Evolutionary conservation across 768 basidiomycete genomes (phyloP), one percentile per base, ranked within the genome.

Genomic region (Mycena galericulata): DNA sequence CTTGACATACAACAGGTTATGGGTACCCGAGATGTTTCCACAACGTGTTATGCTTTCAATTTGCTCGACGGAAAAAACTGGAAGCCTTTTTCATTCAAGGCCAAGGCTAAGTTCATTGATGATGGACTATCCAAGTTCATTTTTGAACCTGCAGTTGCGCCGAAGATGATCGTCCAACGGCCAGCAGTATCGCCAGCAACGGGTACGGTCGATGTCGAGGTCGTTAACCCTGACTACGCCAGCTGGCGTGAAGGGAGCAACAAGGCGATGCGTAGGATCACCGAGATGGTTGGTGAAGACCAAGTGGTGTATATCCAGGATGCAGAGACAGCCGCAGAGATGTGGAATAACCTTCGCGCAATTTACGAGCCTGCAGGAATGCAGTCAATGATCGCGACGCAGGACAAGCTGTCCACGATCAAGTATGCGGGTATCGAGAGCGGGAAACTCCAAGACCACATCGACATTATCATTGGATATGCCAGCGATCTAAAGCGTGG

Each of bases 201-300:
- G 36, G 56, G 56, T 8, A 45, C 20, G 26, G 29, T 45, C 40
- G 56, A 58, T 15, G 14, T 34, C 11, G 56, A 29, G 41, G 18
- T 38, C 24, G 34, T 29, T 22, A 60, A 60, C 27, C 59, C 59
- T 10, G 46, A 4, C 2, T 60, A 60, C 26, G 59, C 32, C 1
- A 46, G 5, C 11, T 60, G 59, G 59, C 8, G 3, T 14, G 20
- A 49, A n/a, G 59, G 59, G 4, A 43, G 49, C 27, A 46, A 18
- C 11, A 60, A 60, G 47, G 49, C 59, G 4, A 47, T 43, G 45
- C 59, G 32, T 12, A n/a, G 46, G 24, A 47, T 60, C 47, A 34
- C 30, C 30, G 59, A 60, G 59, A 58, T 58, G 41, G 56, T 53
- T 32, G 36, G 51, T 24, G 51, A 53, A 14, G 51, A 53, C 51